Percentiles rank a stretch among this genome's conserved stretches.
Conservation (phyloP, 495 filamentous ascomycete genomes). For the Aspergillus biplanus region DNA sequence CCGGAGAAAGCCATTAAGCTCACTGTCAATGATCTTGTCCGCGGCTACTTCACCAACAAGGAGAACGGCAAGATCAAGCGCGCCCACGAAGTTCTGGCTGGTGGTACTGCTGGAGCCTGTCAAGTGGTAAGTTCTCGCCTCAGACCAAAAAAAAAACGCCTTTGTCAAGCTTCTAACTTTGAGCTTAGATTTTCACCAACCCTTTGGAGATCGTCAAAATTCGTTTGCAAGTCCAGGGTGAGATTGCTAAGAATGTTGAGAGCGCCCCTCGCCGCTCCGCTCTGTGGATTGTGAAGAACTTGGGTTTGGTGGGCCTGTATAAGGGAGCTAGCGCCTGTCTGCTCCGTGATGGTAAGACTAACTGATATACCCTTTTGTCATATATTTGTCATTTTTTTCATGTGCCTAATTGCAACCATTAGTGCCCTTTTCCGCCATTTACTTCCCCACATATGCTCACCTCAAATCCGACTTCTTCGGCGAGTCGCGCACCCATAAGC, state of each 20-base stretch:
- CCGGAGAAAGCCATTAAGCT: conserved; percentile 99
- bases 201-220: conserved; percentile 99
- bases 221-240: conserved; percentile 94
- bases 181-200: conserved; percentile 83
- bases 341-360: conserved; percentile 69
- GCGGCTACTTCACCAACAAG: conserved; percentile 74
- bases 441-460: conserved; percentile 96
- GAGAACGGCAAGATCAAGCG: conserved; percentile 74
- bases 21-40: conserved; percentile 93
- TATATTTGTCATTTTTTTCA: background rate
- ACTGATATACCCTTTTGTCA: conserved; percentile 7
- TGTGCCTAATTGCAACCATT: conserved; percentile 15
- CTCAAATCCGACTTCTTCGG: conserved; percentile 93
- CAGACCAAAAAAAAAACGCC: too few species aligned
- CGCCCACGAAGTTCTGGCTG: conserved; percentile 77
- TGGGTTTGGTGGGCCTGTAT: conserved; percentile 94
- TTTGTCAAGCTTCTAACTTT: conserved; percentile 7
- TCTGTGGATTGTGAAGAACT: conserved; percentile 95
- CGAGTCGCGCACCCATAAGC: conserved; percentile 84
- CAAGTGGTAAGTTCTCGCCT: conserved; percentile 77
- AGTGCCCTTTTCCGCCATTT: conserved; percentile 97
- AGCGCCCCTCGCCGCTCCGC: conserved; percentile 84
- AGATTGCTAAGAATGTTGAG: conserved; percentile 86
- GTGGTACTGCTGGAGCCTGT: conserved; percentile 88
- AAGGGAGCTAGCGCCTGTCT: conserved; percentile 97